These are phyloP conservation scores for Barnettozyma vustinii DNA, from an alignment of 805 yeast genomes.

Conservation along the genomic window DNA sequence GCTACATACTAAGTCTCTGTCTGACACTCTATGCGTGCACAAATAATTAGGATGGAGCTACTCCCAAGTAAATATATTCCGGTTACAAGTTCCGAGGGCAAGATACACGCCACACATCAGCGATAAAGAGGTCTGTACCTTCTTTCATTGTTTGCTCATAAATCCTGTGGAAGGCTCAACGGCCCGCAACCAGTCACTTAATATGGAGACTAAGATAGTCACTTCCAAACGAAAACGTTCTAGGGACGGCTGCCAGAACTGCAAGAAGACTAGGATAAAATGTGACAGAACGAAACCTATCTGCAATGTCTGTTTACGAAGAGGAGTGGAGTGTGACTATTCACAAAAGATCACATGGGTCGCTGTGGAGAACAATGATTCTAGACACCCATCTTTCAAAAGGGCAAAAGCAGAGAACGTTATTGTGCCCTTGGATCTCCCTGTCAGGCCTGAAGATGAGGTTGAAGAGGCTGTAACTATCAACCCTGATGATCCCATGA, in stretches of 20 bases:
- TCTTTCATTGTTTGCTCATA: too few relatives aligned
- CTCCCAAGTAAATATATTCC: too few relatives aligned
- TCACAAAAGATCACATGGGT: slow-evolving; percentile 7
- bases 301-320: background rate
- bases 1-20: too few relatives aligned
- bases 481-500: slow-evolving; percentile 5
- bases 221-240: background rate
- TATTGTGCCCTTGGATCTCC: too few relatives aligned
- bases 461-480: too few relatives aligned
- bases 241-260: slow-evolving; percentile 5
- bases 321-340: slow-evolving; percentile 4
- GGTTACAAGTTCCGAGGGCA: too few relatives aligned
- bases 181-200: background rate
- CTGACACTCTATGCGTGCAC: too few relatives aligned
- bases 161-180: too few relatives aligned
- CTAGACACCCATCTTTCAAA: background rate
- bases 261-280: slow-evolving; percentile 1
- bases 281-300: slow-evolving; percentile 3
- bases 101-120: background rate
- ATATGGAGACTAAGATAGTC: background rate
- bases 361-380: slow-evolving; percentile 2
- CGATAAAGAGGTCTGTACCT: background rate
- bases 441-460: too few relatives aligned
- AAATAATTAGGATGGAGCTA: too few relatives aligned
- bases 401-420: background rate